Conservation (phyloP, 2,329 filamentous ascomycete genomes). For the Dichotomopilus funicola region DNA sequence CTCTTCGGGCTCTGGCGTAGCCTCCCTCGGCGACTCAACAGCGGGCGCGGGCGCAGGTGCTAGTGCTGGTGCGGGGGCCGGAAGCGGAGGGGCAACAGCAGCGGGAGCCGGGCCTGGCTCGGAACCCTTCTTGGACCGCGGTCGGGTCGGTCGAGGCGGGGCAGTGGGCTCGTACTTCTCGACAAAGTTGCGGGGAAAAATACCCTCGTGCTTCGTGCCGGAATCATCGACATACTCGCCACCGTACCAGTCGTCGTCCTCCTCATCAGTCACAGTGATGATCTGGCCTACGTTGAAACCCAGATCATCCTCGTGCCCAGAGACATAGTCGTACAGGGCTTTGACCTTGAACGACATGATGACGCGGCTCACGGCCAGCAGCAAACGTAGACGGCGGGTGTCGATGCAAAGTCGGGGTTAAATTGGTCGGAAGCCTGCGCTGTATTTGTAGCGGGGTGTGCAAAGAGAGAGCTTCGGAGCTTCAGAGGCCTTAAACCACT, state of each 20-base stretch:
- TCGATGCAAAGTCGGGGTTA: neutral
- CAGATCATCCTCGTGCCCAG: conserved; percentile 90
- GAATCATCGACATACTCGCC: conserved; percentile 76
- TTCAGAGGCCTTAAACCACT: neutral
- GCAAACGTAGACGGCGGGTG: neutral
- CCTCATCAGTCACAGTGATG: conserved; percentile 87
- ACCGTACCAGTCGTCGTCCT: conserved; percentile 89
- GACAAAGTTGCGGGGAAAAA: conserved; percentile 96
- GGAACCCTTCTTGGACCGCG: conserved; percentile 61
- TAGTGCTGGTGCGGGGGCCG: conserved; percentile 18
- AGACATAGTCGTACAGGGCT: conserved; percentile 90
- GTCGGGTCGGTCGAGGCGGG: conserved; percentile 75
- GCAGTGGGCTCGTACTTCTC: conserved; percentile 90
- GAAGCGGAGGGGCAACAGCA: conserved; percentile 19
- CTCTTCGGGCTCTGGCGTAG: conserved; percentile 25
- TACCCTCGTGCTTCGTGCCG: conserved; percentile 71
- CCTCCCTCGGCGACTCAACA: conserved; percentile 25
- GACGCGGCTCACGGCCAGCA: conserved; percentile 21
- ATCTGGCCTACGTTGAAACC: conserved; percentile 79
- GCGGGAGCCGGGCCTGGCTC: conserved; percentile 27
- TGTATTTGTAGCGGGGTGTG: conserved; percentile 10
- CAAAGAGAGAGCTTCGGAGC: conserved; percentile 8
- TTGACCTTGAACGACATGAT: conserved; percentile 88
- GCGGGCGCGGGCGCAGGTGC: too few species aligned
- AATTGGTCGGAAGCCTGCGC: too few species aligned